Evolutionary conservation across 2,329 filamentous ascomycete genomes (phyloP), one percentile per base, ranked within the genome.

Genomic region (Bipolaris oryzae): DNA sequence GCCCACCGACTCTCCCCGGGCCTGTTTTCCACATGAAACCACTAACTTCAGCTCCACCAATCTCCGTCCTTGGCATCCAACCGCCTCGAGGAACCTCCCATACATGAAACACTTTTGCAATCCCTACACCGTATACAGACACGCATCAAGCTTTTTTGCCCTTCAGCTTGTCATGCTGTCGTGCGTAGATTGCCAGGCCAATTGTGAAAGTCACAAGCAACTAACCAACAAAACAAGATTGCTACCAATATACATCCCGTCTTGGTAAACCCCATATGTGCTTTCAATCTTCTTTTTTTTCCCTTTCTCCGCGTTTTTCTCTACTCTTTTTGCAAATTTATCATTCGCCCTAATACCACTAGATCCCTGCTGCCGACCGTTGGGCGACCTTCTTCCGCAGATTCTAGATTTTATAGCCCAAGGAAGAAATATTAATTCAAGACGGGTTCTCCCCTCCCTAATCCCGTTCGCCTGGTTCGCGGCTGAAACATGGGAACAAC

Each of bases 21-120:
- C 39, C 39, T 42, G 13, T n/a, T 42, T 41, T 15, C 39, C 39
- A 42, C n/a, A 42, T 42, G 39, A 42, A 42, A 42, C 39, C 28
- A 42, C 39, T 25, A 42, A 42, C 13, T 23, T 42, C 20, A 42
- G 39, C 20, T 25, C 39, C 39, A 42, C 39, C 23, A 42, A 42
- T 42, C 39, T 42, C 39, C 39, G 39, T 42, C 13, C 39, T 42
- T 42, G 39, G 39, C 39, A 25, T 42, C 13, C 21, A 42, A 15
- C 15, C 39, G 39, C 13, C 23, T 25, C 3, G 21, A 42, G 20
- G 9, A n/a, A 42, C 21, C 39, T 42, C 9, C 39, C 39, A 25
- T 42, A 42, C 39, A 42, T 42, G 39, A 42, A 42, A 42, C 39
- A 42, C 39, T 15, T 9, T n/a, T 11, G 39, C 39, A 42, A 42